Base-by-base conservation (phyloP, 345 rosid genomes). In the Eutrema japonicum region DNA sequence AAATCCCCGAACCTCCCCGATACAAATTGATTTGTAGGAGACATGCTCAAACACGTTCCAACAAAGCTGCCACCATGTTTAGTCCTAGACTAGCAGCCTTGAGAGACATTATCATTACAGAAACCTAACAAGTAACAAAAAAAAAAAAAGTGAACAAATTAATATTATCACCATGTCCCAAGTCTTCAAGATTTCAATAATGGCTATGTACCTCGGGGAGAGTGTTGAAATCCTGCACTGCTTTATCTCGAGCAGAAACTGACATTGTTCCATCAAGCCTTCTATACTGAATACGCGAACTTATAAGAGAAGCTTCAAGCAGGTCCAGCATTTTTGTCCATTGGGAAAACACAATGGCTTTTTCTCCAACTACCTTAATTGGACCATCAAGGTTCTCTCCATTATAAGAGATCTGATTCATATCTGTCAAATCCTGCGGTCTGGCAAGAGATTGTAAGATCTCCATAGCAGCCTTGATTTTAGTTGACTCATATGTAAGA, bases 241-340 rank as follows among this genome's bases (percentile, higher is more conserved):
- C 99, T 85, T 88, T 95, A 81, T 95, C 99, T 74, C 97, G 83
- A 41, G 97, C 91, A 77, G 76, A 66, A 73, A 95, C 94, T 29
- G 99, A 90, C 99, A 95, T 92, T 66, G 96, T 95, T 68, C 99
- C 99, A 80, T 95, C 99, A 43, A 95, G 97, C 82, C 99, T 86
- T 85, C 99, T 82, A 67, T 87, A 95, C 60, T 85, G 90, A 73
- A 92, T 88, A 30, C 82, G 76, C 18, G 96, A 92, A 69, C 73
- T 80, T 76, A 80, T 88, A 59, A 92, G 89, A 70, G 85, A 77
- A 74, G 85, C 87, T 87, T 95, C 96, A 73, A 95, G 84, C 74
- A 95, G 66, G 80, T 95, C 97, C 51, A 95, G 77, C 99, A 95
- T 90, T 70, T 86, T 85, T 22, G 99, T 95, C 99, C 99, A 95